Base-by-base conservation (phyloP, 192 early-diverging fungal species). In the Linnemannia elongata region DNA sequence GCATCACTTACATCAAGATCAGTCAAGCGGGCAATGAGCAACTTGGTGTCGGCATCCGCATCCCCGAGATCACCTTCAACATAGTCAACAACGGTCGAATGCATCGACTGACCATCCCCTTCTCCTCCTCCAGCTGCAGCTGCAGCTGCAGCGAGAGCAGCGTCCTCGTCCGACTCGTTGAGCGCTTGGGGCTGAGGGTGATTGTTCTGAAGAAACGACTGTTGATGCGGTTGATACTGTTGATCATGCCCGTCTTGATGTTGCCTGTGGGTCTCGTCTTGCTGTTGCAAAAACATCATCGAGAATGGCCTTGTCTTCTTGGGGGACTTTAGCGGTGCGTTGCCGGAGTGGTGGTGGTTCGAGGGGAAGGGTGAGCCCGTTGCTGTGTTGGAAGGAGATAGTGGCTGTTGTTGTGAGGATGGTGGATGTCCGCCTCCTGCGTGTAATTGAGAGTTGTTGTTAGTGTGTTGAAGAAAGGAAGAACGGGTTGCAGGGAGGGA, bases 1-100 rank as follows among this genome's bases (percentile, higher is more conserved):
- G 35, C 17, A 63, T 33, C 66, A 69, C 78, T 52, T 89, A 88
- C 89, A 70, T 90, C 89, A 33, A 90, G 80, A 35, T 90, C 89
- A 54, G 82, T 86, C 66, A 90, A 57, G 44, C 80, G 79, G 9
- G 80, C 75, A 66, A 90, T 86, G 5, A 90, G 72, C 71, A 74
- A 78, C 20, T 77, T 73, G n/a, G 83, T 84, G 49, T 88, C 78
- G 10, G 77, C 72, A 44, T 84, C 79, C 0, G 54, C 80, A 6
- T 85, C 83, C 47, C 66, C 44, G 42, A 80, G 45, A 52, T 90
- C 83, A 66, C 77, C 85, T 57, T 85, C 83, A 49, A 57, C 82
- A 82, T 71, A 76, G 45, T 77, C 77, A 7, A 77, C 80, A 41
- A 35, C 52, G 18, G 63, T 79, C 63, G 69, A 83, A 55, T 35